Evolutionary conservation across 192 early-diverging fungal species (phyloP).

Genomic region (Globomyces pollinis-pini): DNA sequence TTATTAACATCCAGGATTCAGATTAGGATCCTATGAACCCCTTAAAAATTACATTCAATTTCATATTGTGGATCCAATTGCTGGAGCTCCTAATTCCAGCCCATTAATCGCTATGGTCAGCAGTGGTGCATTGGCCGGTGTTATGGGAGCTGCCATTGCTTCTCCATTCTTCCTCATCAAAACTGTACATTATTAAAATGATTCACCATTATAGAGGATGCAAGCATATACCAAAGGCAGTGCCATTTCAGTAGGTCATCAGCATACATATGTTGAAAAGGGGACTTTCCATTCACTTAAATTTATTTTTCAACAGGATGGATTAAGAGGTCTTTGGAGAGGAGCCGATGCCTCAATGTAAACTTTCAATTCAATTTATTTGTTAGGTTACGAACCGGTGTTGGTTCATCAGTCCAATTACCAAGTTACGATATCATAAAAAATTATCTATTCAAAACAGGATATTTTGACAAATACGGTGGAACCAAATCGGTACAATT

Average conservation of each 20-base stretch:
- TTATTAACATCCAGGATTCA: no score
- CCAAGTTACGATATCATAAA: conserved; percentile 83
- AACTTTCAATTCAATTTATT: conserved; percentile 76
- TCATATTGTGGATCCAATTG: not conserved
- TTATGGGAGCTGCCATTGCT: conserved; percentile 71
- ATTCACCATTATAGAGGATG: conserved; percentile 29
- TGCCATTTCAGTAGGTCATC: conserved; percentile 64
- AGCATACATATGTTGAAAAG: conserved; percentile 63
- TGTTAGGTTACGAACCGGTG: conserved; percentile 32
- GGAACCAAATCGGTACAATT: conserved; percentile 51
- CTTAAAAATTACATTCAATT: conserved; percentile 38
- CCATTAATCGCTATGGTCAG: conserved; percentile 58
- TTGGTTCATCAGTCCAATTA: conserved; percentile 83
- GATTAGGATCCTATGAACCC: conserved; percentile 88
- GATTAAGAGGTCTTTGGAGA: conserved; percentile 73
- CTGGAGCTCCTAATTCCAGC: conserved; percentile 2
- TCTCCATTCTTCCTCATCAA: conserved; percentile 90
- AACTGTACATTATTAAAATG: conserved; percentile 34
- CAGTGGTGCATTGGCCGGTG: conserved; percentile 68
- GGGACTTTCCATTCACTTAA: conserved; percentile 57
- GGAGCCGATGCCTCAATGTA: conserved; percentile 87
- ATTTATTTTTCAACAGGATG: conserved; percentile 62
- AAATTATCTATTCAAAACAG: conserved; percentile 35
- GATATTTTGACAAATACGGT: conserved; percentile 44
- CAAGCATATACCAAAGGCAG: conserved; percentile 44